These are phyloP conservation scores for Mycogone perniciosa DNA, from an alignment of 2,329 filamentous ascomycete species.

Conservation along the genomic window DNA sequence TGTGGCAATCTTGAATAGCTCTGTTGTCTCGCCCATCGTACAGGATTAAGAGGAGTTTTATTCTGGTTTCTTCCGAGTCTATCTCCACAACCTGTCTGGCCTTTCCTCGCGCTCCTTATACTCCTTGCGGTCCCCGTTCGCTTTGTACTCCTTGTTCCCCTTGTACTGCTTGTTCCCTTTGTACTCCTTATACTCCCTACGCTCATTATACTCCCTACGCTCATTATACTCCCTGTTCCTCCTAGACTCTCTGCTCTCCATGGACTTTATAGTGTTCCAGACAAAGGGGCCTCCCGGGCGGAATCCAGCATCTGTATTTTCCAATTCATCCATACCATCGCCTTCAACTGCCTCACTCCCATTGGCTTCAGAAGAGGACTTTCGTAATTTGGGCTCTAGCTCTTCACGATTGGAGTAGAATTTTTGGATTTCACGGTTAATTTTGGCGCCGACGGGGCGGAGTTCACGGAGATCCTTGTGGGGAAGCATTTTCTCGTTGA, in stretches of 20 bases:
- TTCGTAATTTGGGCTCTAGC: conserved; percentile 27
- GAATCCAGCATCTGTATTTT: conserved; percentile 7
- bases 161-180: neutral
- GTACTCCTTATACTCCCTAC: neutral
- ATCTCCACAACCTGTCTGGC: too few relatives aligned
- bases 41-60: too few relatives aligned
- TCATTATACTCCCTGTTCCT: neutral
- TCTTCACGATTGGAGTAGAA: conserved; percentile 31
- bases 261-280: conserved; percentile 27
- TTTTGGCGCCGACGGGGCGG: conserved; percentile 26
- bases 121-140: too few relatives aligned
- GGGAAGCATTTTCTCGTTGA: conserved; percentile 34
- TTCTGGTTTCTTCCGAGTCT: too few relatives aligned
- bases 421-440: conserved; percentile 32
- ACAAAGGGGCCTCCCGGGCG: conserved; percentile 21
- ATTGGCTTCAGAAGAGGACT: neutral
- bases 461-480: conserved; percentile 28
- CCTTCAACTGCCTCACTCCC: conserved; percentile 14
- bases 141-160: too few relatives aligned
- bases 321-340: conserved; percentile 16
- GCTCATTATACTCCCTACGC: neutral
- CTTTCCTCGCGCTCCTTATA: too few relatives aligned
- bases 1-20: too few relatives aligned
- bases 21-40: too few relatives aligned
- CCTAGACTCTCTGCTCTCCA: neutral